A percentile compares a stretch with the other conserved stretches of the same genome.
Conservation (phyloP, 2,329 filamentous ascomycete genomes). For the Mollisiaceae sp. region DNA sequence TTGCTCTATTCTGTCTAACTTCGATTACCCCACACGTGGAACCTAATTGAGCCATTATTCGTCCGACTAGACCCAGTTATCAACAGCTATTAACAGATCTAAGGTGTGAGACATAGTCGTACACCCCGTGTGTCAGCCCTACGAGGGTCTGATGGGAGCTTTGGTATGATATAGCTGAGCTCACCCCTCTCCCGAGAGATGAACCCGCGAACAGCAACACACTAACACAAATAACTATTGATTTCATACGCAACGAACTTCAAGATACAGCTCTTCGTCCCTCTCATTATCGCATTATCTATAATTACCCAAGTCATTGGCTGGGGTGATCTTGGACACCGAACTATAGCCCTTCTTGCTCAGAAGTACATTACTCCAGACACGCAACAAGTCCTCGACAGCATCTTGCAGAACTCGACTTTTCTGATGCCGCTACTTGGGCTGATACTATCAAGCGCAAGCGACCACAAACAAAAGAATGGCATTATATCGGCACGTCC, state of each 20-base stretch:
- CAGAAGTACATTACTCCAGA: conserved; percentile 60
- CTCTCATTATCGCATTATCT: neutral
- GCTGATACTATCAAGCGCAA: conserved; percentile 42
- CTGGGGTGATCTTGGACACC: conserved; percentile 58
- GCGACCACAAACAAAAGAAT: conserved; percentile 62
- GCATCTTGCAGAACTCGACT: conserved; percentile 16
- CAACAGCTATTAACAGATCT: neutral
- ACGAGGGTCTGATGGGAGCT: neutral
- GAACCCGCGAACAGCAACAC: neutral
- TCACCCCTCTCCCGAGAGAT: neutral
- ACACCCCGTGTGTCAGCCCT: neutral
- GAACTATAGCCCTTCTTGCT: conserved; percentile 66
- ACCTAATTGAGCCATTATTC: neutral
- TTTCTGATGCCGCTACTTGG: conserved; percentile 24
- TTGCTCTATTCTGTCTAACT: neutral
- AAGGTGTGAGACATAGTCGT: neutral
- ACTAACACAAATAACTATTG: too few species aligned
- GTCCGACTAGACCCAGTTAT: neutral
- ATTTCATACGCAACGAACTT: neutral
- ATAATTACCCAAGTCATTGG: neutral
- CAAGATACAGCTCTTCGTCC: neutral
- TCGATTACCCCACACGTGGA: neutral
- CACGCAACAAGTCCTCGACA: conserved; percentile 50
- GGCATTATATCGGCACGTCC: conserved; percentile 71
- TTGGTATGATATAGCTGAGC: neutral